Evolutionary conservation across 2,329 filamentous ascomycete genomes (phyloP), one percentile per base, ranked within the genome.

Genomic region (Stemphylium beticola): DNA sequence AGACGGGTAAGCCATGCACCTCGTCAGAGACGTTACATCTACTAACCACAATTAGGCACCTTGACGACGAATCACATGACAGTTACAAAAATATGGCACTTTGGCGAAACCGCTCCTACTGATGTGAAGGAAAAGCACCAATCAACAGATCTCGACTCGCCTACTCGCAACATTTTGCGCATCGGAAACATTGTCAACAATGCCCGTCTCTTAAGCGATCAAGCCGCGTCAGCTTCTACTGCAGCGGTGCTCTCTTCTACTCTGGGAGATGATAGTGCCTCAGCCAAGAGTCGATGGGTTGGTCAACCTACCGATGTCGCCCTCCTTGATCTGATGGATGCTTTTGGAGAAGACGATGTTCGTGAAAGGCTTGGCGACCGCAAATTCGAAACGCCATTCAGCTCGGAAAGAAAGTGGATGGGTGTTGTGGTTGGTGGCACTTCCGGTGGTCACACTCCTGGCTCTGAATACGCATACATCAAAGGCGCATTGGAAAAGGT

Each of bases 341-440:
- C 87, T 20, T 95, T 96, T 71, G 90, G 90, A 55, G 93, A 97
- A 74, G 91, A 96, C 62, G 95, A 99, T 76, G 87, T 96, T 40
- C 88, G 96, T 57, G 89, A 95, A 41, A 88, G 90, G 9, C 86
- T 96, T 49, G 92, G 92, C n/a, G 83, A 85, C 29, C 89, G 93
- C 43, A 85, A 89, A 29, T 87, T 87, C 38, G 95, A 99, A 74
- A 93, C 91, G 0, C 93, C 95, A 0, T 99, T 99, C 76, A 98
- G 93, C 73, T 99, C 95, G 1, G 92, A 96, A 72, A 86, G 93
- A 53, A 99, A 99, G 76, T 99, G 93, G 93, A 99, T 99, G 96
- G 96, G 96, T 31, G 93, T 97, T 24, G 89, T 92, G 2, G 90
- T 97, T 59, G 69, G 75, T 53, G 76, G 77, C 29, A 76, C 74